Conservation (phyloP, 352 stramenopile species). For the Pythium oligandrum region DNA sequence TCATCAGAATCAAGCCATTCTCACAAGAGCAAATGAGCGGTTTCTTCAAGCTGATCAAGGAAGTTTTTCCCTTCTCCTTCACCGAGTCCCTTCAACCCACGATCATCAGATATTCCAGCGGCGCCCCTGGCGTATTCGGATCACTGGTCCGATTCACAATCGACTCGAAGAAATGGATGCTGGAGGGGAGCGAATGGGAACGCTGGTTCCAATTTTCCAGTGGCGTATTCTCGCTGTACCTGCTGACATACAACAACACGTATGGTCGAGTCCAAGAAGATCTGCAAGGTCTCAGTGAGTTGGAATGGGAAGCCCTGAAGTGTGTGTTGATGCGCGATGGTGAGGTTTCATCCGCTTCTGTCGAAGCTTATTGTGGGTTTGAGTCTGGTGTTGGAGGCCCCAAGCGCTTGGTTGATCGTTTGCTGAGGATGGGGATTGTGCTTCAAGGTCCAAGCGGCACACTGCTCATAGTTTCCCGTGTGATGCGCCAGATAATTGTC, state of each 20-base stretch:
- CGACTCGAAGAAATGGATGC: constrained; percentile 3
- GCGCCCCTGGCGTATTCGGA: constrained; percentile 17
- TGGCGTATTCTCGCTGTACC: constrained; percentile 1
- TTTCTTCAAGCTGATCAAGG: constrained; percentile 19
- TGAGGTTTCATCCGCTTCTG: not conserved
- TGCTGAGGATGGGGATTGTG: constrained; percentile 6
- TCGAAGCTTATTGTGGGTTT: constrained; percentile 8
- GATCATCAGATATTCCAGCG: constrained; percentile 5
- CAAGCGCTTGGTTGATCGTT: constrained; percentile 2
- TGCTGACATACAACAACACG: constrained; percentile 2
- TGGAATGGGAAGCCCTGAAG: constrained; percentile 6
- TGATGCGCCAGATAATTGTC: constrained; percentile 16
- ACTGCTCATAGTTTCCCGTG: constrained; percentile 16
- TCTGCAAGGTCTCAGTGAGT: constrained; percentile 5
- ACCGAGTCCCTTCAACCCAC: constrained; percentile 4
- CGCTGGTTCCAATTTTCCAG: constrained; percentile 2
- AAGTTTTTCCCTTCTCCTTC: constrained; percentile 8
- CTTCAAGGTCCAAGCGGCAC: not conserved
- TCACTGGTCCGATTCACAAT: constrained; percentile 20
- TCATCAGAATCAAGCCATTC: constrained; percentile 14
- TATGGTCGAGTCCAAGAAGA: constrained; percentile 2
- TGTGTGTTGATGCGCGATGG: constrained; percentile 3
- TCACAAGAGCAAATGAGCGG: constrained; percentile 18
- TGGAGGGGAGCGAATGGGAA: constrained; percentile 5
- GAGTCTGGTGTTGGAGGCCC: not conserved